Conservation (phyloP, 108 stramenopile genomes). For the Heterococcus sp. region DNA sequence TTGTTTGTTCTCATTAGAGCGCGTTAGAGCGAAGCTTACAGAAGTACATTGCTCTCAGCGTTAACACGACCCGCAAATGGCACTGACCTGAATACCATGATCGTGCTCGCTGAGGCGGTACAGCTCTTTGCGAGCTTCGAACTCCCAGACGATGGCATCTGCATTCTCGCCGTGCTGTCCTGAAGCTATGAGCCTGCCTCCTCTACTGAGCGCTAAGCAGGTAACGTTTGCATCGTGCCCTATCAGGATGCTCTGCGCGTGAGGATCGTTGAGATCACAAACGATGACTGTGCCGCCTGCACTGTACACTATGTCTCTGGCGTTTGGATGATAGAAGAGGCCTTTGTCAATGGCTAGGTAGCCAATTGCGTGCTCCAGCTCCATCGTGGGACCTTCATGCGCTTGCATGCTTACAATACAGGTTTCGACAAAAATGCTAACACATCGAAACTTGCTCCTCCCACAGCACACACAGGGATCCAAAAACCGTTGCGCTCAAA, state of each 20-base stretch:
- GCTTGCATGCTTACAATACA: too few species aligned
- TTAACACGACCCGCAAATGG: too few species aligned
- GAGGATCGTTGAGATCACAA: constrained; percentile 58
- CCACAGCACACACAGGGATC: too few species aligned
- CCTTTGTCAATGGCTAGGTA: constrained; percentile 32
- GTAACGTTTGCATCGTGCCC: constrained; percentile 46
- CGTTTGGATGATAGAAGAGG: constrained; percentile 52
- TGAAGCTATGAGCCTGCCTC: constrained; percentile 48
- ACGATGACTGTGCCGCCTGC: constrained; percentile 51
- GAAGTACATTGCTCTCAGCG: too few species aligned
- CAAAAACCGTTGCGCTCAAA: too few species aligned
- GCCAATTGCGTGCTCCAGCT: constrained; percentile 58
- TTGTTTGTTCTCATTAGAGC: too few species aligned
- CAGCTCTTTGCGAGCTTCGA: constrained; percentile 19
- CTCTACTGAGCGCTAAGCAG: constrained; percentile 12
- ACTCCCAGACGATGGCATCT: constrained; percentile 61
- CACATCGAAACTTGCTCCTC: too few species aligned
- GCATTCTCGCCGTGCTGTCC: constrained; percentile 56
- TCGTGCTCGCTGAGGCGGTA: constrained; percentile 63
- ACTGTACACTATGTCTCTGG: constrained; percentile 49
- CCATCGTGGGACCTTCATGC: too few species aligned
- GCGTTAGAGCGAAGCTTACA: too few species aligned
- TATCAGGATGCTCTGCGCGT: constrained; percentile 38
- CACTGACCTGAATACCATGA: constrained; percentile 41
- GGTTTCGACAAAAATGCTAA: too few species aligned